Evolutionary conservation across 306 rosid species (phyloP), one percentile per base, ranked within the genome.

Genomic region (Lithocarpus polystachyus): DNA sequence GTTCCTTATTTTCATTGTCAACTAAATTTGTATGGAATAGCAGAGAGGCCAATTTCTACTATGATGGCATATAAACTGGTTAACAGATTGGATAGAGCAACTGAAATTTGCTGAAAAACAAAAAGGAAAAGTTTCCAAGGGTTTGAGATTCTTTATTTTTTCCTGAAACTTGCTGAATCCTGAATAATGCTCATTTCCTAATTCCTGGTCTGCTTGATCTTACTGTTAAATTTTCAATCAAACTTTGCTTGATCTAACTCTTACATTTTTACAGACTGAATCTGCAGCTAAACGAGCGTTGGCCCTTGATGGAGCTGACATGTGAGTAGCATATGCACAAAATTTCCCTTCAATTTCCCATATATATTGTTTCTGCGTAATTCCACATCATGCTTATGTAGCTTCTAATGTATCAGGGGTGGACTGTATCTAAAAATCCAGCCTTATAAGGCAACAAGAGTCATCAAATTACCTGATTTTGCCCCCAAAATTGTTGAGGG

Each of bases 221-320:
- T 72, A 59, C 73, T 26, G 18, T 23, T 80, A 33, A 68, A n/a
- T 81, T 77, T 54, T 31, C 80, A 62, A 40, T 40, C 45, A 11
- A 7, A 3, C 45, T 7, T 72, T 24, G 20, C 71, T 75, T 87
- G 74, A 81, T 37, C 28, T 77, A 65, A 64, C 72, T 26, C 11
- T 23, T 79, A 33, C 68, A n/a, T 81, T 77, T 54, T 33, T 81
- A 62, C 90, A 95, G 99, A 95, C 98, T 2, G 97, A 90, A 83
- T 94, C 97, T 68, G 99, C 99, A 6, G 94, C 96, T 1, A 93
- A 91, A 85, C 88, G 97, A 75, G 98, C 98, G 57, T 82, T 93
- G 95, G 94, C 96, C 69, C 84, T 90, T 69, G 93, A 95, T 71
- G 99, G 98, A 81, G 82, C 97, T 74, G 98, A 95, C 87, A 95